A percentile compares a stretch with the other conserved stretches of the same genome.
phyloP scores from a whole-genome alignment of 225 moss, liverwort and hornwort genomes.

The Takakia lepidozioides region DNA sequence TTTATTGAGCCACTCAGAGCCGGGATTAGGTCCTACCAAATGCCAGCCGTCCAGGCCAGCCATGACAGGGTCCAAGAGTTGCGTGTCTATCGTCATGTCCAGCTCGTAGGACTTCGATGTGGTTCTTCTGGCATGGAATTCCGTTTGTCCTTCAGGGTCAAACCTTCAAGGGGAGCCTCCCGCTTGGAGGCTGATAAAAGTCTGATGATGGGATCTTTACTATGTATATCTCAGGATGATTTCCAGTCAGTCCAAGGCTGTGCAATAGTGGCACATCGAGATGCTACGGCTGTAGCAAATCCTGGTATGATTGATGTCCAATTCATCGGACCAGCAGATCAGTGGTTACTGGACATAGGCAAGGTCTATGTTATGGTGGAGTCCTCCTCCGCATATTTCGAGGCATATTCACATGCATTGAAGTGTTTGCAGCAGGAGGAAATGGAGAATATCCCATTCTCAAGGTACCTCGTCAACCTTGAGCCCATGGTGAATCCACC shows the following conservation, averaged over 20 bases:
- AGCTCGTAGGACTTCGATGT: conserved; percentile 8
- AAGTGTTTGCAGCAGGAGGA: conserved; percentile 27
- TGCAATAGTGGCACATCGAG: conserved; percentile 15
- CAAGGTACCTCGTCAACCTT: conserved; percentile 21
- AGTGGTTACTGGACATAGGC: not conserved
- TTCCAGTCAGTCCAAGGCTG: conserved; percentile 19
- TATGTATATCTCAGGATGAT: conserved; percentile 29
- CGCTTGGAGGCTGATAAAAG: no score
- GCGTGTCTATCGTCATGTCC: conserved; percentile 13
- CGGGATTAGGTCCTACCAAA: conserved; percentile 12
- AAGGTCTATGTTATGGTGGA: conserved; percentile 39
- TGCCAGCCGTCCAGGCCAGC: not conserved
- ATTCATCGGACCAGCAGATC: conserved; percentile 8
- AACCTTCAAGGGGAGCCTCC: no score
- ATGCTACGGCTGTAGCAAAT: conserved; percentile 3
- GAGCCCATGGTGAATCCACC: conserved; percentile 22
- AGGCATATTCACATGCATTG: conserved; percentile 36
- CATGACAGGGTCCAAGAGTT: conserved; percentile 6
- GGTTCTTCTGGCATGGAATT: conserved; percentile 16
- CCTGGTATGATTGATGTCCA: conserved; percentile 15
- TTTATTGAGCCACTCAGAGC: conserved; percentile 26
- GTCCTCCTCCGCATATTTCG: conserved; percentile 31
- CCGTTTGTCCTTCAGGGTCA: conserved; percentile 7
- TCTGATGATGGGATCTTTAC: conserved; percentile 25
- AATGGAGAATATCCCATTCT: conserved; percentile 30